Evolutionary conservation across 2,329 filamentous ascomycete genomes (phyloP).

Genomic region (Ophiostoma quercus): DNA sequence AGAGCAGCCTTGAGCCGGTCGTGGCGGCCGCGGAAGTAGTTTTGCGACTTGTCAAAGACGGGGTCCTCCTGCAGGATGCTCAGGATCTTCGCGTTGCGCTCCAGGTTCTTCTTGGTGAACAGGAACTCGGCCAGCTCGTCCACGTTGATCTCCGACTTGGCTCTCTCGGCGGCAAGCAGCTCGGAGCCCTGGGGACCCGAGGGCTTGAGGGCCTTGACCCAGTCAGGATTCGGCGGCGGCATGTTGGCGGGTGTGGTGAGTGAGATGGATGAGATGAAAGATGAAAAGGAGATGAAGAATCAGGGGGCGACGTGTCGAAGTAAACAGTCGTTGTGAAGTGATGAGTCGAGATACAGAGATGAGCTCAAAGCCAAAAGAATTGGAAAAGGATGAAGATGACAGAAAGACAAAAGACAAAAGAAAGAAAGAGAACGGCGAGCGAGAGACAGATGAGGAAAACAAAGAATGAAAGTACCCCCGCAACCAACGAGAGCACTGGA

Average conservation of each 20-base stretch:
- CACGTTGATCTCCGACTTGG: slow-evolving; percentile 60
- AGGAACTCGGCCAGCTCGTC: slow-evolving; percentile 63
- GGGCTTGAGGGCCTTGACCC: slow-evolving; percentile 35
- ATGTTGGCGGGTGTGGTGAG: neutral
- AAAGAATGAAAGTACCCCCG: slow-evolving; percentile 4
- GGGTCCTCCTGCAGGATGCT: slow-evolving; percentile 61
- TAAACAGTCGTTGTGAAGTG: neutral
- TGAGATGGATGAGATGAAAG: neutral
- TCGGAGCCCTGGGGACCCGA: slow-evolving; percentile 63
- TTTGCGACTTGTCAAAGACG: slow-evolving; percentile 72
- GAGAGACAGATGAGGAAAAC: slow-evolving; percentile 6
- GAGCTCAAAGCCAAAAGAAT: neutral
- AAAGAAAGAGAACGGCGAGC: neutral
- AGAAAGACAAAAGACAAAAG: neutral
- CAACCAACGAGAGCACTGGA: neutral
- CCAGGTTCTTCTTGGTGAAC: slow-evolving; percentile 60
- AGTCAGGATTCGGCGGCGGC: slow-evolving; percentile 25
- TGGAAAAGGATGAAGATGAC: neutral
- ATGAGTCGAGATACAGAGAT: neutral
- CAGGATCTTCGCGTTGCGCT: slow-evolving; percentile 56
- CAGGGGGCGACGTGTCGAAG: neutral
- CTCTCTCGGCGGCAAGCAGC: slow-evolving; percentile 63
- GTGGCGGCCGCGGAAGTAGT: slow-evolving; percentile 66
- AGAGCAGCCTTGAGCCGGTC: slow-evolving; percentile 66
- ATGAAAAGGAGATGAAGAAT: neutral